These are phyloP conservation scores for Fusarium heterosporum DNA, from an alignment of 2,329 filamentous ascomycete genomes.

Conservation along the genomic window DNA sequence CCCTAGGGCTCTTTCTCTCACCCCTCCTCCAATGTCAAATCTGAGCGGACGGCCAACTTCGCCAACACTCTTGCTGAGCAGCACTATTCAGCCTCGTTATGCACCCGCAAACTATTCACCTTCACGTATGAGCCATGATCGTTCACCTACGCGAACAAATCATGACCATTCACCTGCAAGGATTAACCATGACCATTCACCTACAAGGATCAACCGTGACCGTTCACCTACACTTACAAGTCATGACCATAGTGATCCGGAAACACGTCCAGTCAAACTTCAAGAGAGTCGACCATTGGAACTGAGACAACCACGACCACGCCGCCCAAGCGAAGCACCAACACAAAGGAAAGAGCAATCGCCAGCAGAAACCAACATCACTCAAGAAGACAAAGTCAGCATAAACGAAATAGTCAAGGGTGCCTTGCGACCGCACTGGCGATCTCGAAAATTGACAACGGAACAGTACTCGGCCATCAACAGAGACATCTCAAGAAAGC, in stretches of 20 bases:
- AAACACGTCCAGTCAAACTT: conserved; percentile 33
- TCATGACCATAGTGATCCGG: conserved; percentile 39
- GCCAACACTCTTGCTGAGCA: conserved; percentile 74
- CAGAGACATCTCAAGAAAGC: conserved; percentile 84
- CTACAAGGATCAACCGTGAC: conserved; percentile 48
- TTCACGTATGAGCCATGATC: conserved; percentile 30
- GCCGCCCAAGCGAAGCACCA: conserved; percentile 56
- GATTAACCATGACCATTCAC: conserved; percentile 57
- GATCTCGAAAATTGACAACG: conserved; percentile 81
- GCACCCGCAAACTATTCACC: conserved; percentile 81
- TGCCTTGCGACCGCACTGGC: conserved; percentile 85
- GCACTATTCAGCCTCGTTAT: conserved; percentile 78
- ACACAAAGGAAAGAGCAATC: conserved; percentile 72
- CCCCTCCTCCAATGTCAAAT: conserved; percentile 74
- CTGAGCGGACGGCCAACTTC: conserved; percentile 69
- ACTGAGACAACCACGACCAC: conserved; percentile 65
- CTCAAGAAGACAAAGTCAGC: conserved; percentile 85
- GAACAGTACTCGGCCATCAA: conserved; percentile 96
- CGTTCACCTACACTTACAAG: conserved; percentile 15
- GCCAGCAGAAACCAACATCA: conserved; percentile 73
- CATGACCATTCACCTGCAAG: conserved; percentile 19
- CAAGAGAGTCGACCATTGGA: conserved; percentile 57
- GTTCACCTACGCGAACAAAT: neutral
- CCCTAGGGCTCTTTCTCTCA: conserved; percentile 73
- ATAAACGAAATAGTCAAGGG: conserved; percentile 89